Evolutionary conservation across 257 asterid species (phyloP).

Genomic region (Echites panduratus): DNA sequence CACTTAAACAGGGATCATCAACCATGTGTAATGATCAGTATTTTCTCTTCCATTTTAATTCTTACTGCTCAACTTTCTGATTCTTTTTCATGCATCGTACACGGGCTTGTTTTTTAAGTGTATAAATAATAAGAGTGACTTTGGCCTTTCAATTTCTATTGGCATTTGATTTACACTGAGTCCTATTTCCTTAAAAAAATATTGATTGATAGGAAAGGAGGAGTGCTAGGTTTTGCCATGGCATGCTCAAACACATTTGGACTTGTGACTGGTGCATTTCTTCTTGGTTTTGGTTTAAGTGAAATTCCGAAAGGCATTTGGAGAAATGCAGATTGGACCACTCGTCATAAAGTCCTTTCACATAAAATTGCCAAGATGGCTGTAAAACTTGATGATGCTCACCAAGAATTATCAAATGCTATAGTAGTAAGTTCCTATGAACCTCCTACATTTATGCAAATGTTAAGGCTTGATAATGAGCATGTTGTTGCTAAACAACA

Average conservation of each 20-base stretch:
- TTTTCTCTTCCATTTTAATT: neutral
- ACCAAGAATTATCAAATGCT: conserved; percentile 83
- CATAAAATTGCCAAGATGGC: conserved; percentile 95
- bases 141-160: neutral
- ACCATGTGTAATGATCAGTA: neutral
- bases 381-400: conserved; percentile 97
- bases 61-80: neutral
- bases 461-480: neutral
- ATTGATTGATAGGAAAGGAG: conserved; percentile 49
- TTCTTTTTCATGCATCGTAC: neutral
- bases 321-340: conserved; percentile 97
- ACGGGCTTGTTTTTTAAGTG: neutral
- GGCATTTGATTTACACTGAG: neutral
- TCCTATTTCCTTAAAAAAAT: conserved; percentile 20
- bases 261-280: conserved; percentile 98
- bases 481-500: neutral
- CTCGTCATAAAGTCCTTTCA: conserved; percentile 89
- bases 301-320: conserved; percentile 92
- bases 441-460: neutral
- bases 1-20: neutral
- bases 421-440: conserved; percentile 68
- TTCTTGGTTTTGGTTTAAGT: conserved; percentile 97
- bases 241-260: conserved; percentile 99
- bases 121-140: neutral
- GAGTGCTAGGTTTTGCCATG: conserved; percentile 86